Conservation (phyloP, 768 basidiomycete species). For the Pisolithus sp. region DNA sequence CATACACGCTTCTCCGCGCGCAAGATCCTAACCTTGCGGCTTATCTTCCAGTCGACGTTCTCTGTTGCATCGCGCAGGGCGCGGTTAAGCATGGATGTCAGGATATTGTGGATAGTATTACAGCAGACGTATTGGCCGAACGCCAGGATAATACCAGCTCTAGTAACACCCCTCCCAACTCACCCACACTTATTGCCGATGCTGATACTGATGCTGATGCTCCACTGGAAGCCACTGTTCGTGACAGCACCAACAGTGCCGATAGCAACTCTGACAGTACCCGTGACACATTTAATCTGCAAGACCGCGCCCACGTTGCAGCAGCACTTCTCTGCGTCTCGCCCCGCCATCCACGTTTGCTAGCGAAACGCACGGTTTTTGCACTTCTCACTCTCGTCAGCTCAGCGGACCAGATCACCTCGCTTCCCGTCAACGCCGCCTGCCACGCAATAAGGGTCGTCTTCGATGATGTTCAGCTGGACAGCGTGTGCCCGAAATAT, state of each 20-base stretch:
- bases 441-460: conserved; percentile 18
- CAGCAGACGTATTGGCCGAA: conserved; percentile 34
- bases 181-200: neutral
- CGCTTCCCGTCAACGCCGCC: conserved; percentile 7
- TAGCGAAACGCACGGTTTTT: conserved; percentile 19
- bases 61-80: conserved; percentile 22
- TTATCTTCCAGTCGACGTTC: conserved; percentile 23
- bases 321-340: conserved; percentile 20
- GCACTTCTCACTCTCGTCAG: conserved; percentile 16
- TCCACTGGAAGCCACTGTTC: neutral
- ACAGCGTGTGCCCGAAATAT: conserved; percentile 16
- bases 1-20: conserved; percentile 22
- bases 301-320: conserved; percentile 21
- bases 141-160: neutral
- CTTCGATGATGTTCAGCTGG: conserved; percentile 10
- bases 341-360: conserved; percentile 9
- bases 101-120: conserved; percentile 32
- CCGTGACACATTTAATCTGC: conserved; percentile 8
- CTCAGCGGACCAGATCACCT: neutral
- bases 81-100: conserved; percentile 27
- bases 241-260: neutral
- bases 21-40: conserved; percentile 16
- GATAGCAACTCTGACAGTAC: no score
- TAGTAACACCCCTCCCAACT: neutral
- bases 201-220: neutral